phyloP scores from a whole-genome alignment of 345 rosid genomes.

The Lepidium didymum region DNA sequence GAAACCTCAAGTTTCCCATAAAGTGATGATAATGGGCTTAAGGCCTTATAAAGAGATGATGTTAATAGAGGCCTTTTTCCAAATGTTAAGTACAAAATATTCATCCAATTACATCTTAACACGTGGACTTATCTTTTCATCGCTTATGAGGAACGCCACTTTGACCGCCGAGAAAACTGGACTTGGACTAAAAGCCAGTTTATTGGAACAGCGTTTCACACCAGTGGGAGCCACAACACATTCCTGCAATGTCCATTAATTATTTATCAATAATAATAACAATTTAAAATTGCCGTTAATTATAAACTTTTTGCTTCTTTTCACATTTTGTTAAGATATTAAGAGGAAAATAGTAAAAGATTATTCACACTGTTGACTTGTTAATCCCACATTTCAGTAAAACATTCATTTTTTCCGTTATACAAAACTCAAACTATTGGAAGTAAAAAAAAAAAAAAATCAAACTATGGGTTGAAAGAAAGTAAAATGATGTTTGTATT shows the following conservation, averaged over 20 bases:
- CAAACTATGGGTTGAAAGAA: too few relatives aligned
- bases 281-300: too few relatives aligned
- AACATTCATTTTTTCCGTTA: not conserved
- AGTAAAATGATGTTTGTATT: too few relatives aligned
- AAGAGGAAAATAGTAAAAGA: not conserved
- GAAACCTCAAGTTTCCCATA: too few relatives aligned
- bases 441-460: too few relatives aligned
- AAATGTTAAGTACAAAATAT: too few relatives aligned
- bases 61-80: too few relatives aligned
- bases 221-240: not conserved
- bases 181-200: conserved; percentile 9
- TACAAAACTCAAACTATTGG: too few relatives aligned
- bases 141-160: conserved; percentile 13
- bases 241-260: not conserved
- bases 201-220: conserved; percentile 7
- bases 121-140: not conserved
- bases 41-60: too few relatives aligned
- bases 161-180: conserved; percentile 23
- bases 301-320: too few relatives aligned
- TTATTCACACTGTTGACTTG: not conserved
- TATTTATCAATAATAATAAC: not conserved
- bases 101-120: not conserved
- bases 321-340: not conserved
- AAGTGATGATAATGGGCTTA: too few relatives aligned
- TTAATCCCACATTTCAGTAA: conserved; percentile 5